Conservation (phyloP, 768 basidiomycete species). For the Mycena polygramma region DNA sequence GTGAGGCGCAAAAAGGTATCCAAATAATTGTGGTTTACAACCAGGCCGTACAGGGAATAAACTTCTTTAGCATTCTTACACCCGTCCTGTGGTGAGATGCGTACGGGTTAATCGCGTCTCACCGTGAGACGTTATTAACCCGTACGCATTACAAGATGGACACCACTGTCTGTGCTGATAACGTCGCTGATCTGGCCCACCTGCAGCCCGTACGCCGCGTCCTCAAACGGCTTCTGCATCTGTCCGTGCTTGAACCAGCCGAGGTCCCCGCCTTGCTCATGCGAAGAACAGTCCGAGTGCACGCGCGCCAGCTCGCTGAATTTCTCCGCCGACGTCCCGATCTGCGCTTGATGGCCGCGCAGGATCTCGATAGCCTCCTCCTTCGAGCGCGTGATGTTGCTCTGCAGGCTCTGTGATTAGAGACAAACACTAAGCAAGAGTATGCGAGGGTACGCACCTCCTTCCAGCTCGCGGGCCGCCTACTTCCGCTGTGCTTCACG, state of each 20-base stretch:
- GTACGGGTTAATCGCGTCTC: no score
- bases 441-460: slow-evolving; percentile 63
- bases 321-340: slow-evolving; percentile 66
- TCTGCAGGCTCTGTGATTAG: slow-evolving; percentile 52
- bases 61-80: slow-evolving; percentile 3
- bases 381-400: slow-evolving; percentile 86
- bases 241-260: slow-evolving; percentile 87
- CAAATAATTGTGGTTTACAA: neutral
- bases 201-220: slow-evolving; percentile 80
- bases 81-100: no score
- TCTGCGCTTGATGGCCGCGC: slow-evolving; percentile 70
- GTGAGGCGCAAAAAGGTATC: neutral
- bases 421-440: slow-evolving; percentile 15
- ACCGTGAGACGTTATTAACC: slow-evolving; percentile 59
- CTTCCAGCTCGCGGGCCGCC: slow-evolving; percentile 87
- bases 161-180: slow-evolving; percentile 93
- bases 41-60: slow-evolving; percentile 9
- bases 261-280: slow-evolving; percentile 86
- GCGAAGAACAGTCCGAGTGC: slow-evolving; percentile 93
- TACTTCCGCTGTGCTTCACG: slow-evolving; percentile 89
- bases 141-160: slow-evolving; percentile 93
- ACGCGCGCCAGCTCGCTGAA: slow-evolving; percentile 82
- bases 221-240: slow-evolving; percentile 99
- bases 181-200: slow-evolving; percentile 85
- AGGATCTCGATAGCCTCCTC: slow-evolving; percentile 92